Evolutionary conservation across 2,329 filamentous ascomycete species (phyloP).

Genomic region (Escovopsis weberi): DNA sequence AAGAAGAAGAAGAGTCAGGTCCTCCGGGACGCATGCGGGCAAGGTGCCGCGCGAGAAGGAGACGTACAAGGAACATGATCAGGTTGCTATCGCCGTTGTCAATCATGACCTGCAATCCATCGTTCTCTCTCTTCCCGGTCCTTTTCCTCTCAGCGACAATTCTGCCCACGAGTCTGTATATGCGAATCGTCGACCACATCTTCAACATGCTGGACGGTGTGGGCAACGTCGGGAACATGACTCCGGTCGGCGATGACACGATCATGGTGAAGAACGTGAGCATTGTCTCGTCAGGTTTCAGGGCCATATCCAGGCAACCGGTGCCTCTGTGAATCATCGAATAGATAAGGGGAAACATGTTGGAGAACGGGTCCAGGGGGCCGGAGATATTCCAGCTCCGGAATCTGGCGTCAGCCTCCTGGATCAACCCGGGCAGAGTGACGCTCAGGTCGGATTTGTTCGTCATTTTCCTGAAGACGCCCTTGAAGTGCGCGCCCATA

Average conservation of each 20-base stretch:
- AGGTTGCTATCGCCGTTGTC: constrained; percentile 32
- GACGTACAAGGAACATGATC: constrained; percentile 26
- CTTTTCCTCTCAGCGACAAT: constrained; percentile 31
- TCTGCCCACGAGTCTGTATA: constrained; percentile 33
- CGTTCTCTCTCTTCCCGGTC: constrained; percentile 27
- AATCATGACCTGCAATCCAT: constrained; percentile 38
- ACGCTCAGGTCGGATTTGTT: constrained; percentile 22
- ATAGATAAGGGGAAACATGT: constrained; percentile 37
- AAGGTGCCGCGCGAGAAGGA: background rate
- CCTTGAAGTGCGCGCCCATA: constrained; percentile 14
- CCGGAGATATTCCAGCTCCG: background rate
- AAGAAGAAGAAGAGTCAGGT: background rate
- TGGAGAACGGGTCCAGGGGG: constrained; percentile 35
- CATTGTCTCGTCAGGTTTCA: constrained; percentile 27
- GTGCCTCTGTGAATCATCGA: constrained; percentile 43
- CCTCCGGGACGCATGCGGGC: no score
- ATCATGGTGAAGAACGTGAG: constrained; percentile 33
- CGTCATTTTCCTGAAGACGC: constrained; percentile 20
- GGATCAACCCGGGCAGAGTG: constrained; percentile 26
- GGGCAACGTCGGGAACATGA: constrained; percentile 40
- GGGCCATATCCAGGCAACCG: constrained; percentile 37
- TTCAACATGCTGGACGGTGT: constrained; percentile 27
- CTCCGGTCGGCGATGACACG: constrained; percentile 22
- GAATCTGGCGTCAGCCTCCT: constrained; percentile 19
- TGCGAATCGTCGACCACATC: constrained; percentile 26